Percentiles rank a stretch among this genome's conserved stretches.
Conservation (phyloP, 257 asterid species). For the Przewalskia tangutica region DNA sequence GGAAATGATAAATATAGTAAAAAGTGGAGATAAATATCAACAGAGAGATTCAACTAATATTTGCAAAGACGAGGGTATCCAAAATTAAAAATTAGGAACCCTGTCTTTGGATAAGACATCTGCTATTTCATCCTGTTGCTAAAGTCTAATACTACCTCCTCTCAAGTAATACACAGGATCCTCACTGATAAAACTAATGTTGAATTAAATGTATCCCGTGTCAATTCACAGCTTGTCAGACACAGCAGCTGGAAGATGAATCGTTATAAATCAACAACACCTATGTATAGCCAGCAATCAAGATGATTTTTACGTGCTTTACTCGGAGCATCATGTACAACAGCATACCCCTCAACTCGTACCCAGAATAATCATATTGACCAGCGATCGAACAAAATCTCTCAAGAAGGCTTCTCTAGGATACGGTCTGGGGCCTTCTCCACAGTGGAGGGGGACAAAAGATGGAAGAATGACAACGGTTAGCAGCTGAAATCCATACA, state of each 20-base stretch:
- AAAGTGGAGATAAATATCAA: background rate
- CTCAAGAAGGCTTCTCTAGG: constrained; percentile 16
- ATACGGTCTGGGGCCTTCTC: constrained; percentile 19
- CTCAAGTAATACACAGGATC: constrained; percentile 34
- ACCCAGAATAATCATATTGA: constrained; percentile 20
- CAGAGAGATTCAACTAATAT: background rate
- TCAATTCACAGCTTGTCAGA: constrained; percentile 24
- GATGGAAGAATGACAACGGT: constrained; percentile 56
- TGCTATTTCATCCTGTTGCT: constrained; percentile 23
- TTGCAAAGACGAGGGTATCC: constrained; percentile 8
- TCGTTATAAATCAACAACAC: constrained; percentile 8
- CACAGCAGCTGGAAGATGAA: constrained; percentile 28
- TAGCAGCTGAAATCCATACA: constrained; percentile 30
- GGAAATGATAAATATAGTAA: background rate
- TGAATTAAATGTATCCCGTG: constrained; percentile 3
- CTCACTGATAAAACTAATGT: constrained; percentile 19
- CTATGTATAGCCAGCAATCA: constrained; percentile 10
- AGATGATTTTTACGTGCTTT: constrained; percentile 13
- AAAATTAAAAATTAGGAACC: constrained; percentile 9
- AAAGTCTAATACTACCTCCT: constrained; percentile 19
- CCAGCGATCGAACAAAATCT: constrained; percentile 12
- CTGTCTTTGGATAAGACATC: background rate
- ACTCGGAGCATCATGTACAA: constrained; percentile 28
- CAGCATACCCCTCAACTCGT: constrained; percentile 10
- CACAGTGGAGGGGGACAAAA: constrained; percentile 26